These are phyloP conservation scores for Chaetothyriales sp. DNA, from an alignment of 2,329 filamentous ascomycete species.

Conservation along the genomic window DNA sequence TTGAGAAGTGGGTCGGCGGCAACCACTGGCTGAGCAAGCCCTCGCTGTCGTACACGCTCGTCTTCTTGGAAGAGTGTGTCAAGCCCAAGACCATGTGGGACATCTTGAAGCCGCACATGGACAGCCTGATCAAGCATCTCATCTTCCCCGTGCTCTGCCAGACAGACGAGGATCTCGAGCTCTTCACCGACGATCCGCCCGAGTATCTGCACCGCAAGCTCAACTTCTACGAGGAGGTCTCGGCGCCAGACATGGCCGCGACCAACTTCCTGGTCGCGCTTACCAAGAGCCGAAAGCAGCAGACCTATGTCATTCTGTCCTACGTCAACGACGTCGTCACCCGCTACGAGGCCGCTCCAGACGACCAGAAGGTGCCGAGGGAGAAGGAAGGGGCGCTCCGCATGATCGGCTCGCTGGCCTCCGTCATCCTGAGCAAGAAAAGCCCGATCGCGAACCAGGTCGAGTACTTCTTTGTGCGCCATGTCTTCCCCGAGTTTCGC, in stretches of 20 bases:
- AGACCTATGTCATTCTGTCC: conserved; percentile 85
- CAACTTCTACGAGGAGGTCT: conserved; percentile 96
- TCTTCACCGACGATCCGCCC: conserved; percentile 86
- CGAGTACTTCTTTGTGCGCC: conserved; percentile 95
- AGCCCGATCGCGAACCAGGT: conserved; percentile 95
- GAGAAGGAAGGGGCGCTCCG: conserved; percentile 92
- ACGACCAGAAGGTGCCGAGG: conserved; percentile 81
- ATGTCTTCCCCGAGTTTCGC: conserved; percentile 95
- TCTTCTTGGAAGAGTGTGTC: conserved; percentile 93
- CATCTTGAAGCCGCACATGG: conserved; percentile 82
- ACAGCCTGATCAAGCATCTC: conserved; percentile 83
- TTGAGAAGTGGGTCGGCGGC: conserved; percentile 96
- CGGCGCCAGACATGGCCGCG: conserved; percentile 84
- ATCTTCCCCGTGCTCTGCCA: conserved; percentile 93
- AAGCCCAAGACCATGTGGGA: conserved; percentile 96
- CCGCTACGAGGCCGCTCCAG: conserved; percentile 71
- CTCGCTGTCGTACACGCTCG: conserved; percentile 81
- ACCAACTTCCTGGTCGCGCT: conserved; percentile 93
- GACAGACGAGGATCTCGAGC: conserved; percentile 78
- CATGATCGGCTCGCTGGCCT: conserved; percentile 91
- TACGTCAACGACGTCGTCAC: conserved; percentile 94
- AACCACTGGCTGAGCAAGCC: conserved; percentile 89
- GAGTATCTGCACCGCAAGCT: conserved; percentile 95
- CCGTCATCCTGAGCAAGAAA: conserved; percentile 93
- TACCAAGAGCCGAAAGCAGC: conserved; percentile 86